Base-by-base conservation (phyloP, 106 monocot genomes). In the Platanthera guangdongensis region DNA sequence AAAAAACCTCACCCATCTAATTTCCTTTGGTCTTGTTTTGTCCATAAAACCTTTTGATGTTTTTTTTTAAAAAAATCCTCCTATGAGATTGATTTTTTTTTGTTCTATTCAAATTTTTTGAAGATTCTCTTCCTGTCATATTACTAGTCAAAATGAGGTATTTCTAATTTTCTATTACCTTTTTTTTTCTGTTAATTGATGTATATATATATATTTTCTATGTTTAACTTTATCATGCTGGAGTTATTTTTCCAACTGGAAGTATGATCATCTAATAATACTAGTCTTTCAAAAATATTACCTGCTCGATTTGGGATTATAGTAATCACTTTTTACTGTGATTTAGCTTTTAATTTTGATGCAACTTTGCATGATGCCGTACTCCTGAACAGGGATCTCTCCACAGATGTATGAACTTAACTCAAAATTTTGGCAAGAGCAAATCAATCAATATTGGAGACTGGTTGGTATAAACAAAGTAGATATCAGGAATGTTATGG, bases 401-500 rank as follows among this genome's bases (percentile, higher is more conserved):
- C 84, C 82, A 18, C 83, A 88, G 6, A 76, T 21, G 57, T 92
- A 86, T 81, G 85, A 84, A 28, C 72, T 54, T 30, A 86, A 92
- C 59, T 82, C 78, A 67, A 72, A 57, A 76, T 99, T 90, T 75
- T 99, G 99, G 99, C 71, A 85, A 85, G 82, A 83, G 15, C 86
- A 86, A 75, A 85, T 88, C 21, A 78, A 32, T 10, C 70, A 88
- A 51, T 99, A 99, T 78, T 99, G 92, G 99, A 88, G 65, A 59
- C 57, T 99, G 75, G 88, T 99, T 78, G 83, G 78, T 78, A 75
- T 84, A 11, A 82, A 80, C 45, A 82, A 82, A 71, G 78, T 57
- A 22, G 86, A 82, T 28, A 87, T 94, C 25, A 67, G 92, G 57
- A 99, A 99, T 88, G 85, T 92, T 19, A 92, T 99, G 94, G 99